Evolutionary conservation across 2,329 filamentous ascomycete species (phyloP).

Genomic region (Exophiala aquamarina): DNA sequence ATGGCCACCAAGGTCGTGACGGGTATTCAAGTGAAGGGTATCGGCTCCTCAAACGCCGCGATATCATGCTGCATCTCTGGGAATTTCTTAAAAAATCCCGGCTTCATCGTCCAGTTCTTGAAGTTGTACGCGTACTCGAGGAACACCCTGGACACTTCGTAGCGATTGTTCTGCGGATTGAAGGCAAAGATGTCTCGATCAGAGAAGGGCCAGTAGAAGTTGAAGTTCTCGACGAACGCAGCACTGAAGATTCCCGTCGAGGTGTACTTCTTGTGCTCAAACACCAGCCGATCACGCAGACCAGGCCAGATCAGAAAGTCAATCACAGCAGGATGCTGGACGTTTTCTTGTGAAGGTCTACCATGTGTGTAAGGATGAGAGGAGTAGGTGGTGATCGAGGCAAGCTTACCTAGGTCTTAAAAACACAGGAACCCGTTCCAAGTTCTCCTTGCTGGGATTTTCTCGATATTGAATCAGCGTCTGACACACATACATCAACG

Average conservation of each 20-base stretch:
- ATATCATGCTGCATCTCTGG: constrained; percentile 28
- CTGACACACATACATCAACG: constrained; percentile 27
- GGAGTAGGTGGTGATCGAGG: not conserved
- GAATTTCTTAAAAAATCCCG: constrained; percentile 25
- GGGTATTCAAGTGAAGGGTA: too few species aligned
- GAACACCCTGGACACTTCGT: constrained; percentile 23
- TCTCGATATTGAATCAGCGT: constrained; percentile 25
- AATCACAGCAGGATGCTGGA: constrained; percentile 27
- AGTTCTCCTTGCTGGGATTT: constrained; percentile 24
- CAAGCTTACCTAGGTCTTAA: constrained; percentile 17
- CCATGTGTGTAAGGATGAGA: too few species aligned
- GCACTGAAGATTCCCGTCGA: constrained; percentile 23
- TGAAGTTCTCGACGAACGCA: constrained; percentile 26
- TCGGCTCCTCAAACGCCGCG: constrained; percentile 17
- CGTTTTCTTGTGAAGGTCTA: constrained; percentile 24
- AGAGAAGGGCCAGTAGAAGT: constrained; percentile 27
- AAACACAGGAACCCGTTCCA: constrained; percentile 23
- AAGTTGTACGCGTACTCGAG: constrained; percentile 24
- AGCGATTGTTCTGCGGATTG: constrained; percentile 14
- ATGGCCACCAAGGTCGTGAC: too few species aligned
- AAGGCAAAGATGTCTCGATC: constrained; percentile 23
- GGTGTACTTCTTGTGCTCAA: constrained; percentile 27
- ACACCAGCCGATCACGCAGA: constrained; percentile 26
- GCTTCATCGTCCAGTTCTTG: constrained; percentile 29
- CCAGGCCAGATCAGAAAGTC: constrained; percentile 26